A percentile compares a stretch with the other conserved stretches of the same genome.
Conservation (phyloP, 495 filamentous ascomycete genomes). For the Penicillium antarcticum region DNA sequence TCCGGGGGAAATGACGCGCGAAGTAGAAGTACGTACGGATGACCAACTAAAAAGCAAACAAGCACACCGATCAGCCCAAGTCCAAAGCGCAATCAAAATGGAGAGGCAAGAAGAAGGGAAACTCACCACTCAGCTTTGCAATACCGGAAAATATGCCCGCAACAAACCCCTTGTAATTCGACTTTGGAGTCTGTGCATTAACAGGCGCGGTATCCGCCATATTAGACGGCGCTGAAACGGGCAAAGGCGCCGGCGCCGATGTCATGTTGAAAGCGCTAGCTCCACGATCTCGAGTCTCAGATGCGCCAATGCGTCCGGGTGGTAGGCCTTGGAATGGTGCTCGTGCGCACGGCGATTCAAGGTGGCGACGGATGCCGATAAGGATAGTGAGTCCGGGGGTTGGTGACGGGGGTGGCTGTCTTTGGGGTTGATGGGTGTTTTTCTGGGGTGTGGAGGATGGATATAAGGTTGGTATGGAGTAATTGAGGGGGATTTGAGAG, state of each 20-base stretch:
- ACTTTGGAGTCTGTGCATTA: conserved; percentile 21
- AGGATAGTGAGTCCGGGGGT: conserved; percentile 4
- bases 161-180: conserved; percentile 86
- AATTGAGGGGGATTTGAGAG: conserved; percentile 11
- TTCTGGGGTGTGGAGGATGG: neutral
- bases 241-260: conserved; percentile 23
- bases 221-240: conserved; percentile 7
- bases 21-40: conserved; percentile 51
- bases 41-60: conserved; percentile 49
- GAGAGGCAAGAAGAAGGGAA: neutral
- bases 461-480: neutral
- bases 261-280: conserved; percentile 15
- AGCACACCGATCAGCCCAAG: conserved; percentile 10
- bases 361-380: conserved; percentile 1
- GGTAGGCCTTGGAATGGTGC: neutral
- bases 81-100: neutral
- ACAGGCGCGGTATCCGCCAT: conserved; percentile 9
- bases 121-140: conserved; percentile 79
- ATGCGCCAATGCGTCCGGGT: neutral
- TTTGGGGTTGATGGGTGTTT: neutral
- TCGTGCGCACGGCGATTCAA: conserved; percentile 6
- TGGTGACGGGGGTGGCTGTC: conserved; percentile 3
- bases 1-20: too few relatives aligned
- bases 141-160: conserved; percentile 92
- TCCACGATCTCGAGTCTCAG: neutral